Evolutionary conservation across 1,284 basidiomycete genomes (phyloP), one percentile per base, ranked within the genome.

Genomic region (Calocybe gambosa): DNA sequence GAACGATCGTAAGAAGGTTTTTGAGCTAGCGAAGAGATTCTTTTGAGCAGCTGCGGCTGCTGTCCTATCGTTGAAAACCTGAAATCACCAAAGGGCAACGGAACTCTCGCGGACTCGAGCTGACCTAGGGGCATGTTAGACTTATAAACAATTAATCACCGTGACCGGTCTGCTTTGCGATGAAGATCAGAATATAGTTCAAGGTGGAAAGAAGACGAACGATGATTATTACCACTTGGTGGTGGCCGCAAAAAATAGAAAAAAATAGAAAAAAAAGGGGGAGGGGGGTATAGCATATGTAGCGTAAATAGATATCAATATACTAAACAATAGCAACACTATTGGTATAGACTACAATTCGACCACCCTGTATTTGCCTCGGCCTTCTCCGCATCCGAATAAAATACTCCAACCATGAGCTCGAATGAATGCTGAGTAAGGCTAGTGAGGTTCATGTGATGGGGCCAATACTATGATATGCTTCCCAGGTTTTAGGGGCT

Each of bases 41-140:
- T 69, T 50, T 63, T 67, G 25, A 78, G 62, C 16, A 78, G 57
- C 18, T 62, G 58, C 0, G 74, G 74, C 50, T 64, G 56, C 52
- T 71, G 70, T 35, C 75, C 75, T 41, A 78, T 78, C 9, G 60
- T 66, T 18, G 54, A 58, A 55, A 78, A 78, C 20, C 60, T 62
- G 54, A 78, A 65, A 42, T 62, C 51, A 16, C 61, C 50, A 47
- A 75, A 71, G 34, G 43, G 39, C n/a, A 54, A 55, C 15, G 55
- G 47, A 39, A 51, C 46, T 16, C 31, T 34, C n/a, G 31, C 13
- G 8, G 31, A 31, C 6, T 31, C 31, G 31, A 41, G 13, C 19
- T 42, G 39, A 28, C 20, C 18, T 34, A 34, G 31, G 36, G 44
- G 18, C 44, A 50, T 39, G 18, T 25, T 38, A 29, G 35, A 20